These are phyloP conservation scores for Tulasnella sp. DNA, from an alignment of 768 basidiomycete species.

Conservation along the genomic window DNA sequence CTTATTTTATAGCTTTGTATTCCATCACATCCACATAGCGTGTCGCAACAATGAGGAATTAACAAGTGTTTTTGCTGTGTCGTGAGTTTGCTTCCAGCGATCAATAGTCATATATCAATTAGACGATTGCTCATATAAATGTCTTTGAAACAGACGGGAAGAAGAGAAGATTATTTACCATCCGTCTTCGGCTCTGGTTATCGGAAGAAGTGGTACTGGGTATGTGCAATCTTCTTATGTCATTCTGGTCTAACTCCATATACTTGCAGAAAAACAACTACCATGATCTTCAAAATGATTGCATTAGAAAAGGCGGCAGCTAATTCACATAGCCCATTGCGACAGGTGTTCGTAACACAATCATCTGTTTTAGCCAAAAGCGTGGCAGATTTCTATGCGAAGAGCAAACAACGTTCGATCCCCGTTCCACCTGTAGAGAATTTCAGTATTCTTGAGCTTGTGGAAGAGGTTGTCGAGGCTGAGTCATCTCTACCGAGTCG, in stretches of 20 bases:
- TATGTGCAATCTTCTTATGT: not conserved
- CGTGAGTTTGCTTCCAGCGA: not conserved
- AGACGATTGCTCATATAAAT: not conserved
- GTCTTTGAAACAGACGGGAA: not conserved
- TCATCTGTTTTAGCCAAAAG: constrained; percentile 9
- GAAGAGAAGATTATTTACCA: constrained; percentile 14
- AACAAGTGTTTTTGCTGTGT: constrained; percentile 10
- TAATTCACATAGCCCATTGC: not conserved
- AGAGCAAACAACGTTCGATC: too few species aligned
- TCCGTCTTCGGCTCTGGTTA: constrained; percentile 15
- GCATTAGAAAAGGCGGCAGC: constrained; percentile 4
- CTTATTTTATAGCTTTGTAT: not conserved
- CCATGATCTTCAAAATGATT: constrained; percentile 16
- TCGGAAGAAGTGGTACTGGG: constrained; percentile 17
- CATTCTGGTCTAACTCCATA: not conserved
- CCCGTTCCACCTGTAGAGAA: too few species aligned
- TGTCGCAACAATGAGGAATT: constrained; percentile 1
- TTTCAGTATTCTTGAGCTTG: too few species aligned
- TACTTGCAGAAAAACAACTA: constrained; percentile 14
- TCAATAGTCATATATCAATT: too few species aligned
- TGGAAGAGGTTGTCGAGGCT: constrained; percentile 13
- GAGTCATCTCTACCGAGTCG: constrained; percentile 1
- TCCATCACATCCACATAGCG: constrained; percentile 13
- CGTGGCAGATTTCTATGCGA: constrained; percentile 10
- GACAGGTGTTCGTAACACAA: constrained; percentile 17